A percentile compares a stretch with the other conserved stretches of the same genome.
phyloP scores from a whole-genome alignment of 2,329 filamentous ascomycete species.

The Hypomyces rosellus region DNA sequence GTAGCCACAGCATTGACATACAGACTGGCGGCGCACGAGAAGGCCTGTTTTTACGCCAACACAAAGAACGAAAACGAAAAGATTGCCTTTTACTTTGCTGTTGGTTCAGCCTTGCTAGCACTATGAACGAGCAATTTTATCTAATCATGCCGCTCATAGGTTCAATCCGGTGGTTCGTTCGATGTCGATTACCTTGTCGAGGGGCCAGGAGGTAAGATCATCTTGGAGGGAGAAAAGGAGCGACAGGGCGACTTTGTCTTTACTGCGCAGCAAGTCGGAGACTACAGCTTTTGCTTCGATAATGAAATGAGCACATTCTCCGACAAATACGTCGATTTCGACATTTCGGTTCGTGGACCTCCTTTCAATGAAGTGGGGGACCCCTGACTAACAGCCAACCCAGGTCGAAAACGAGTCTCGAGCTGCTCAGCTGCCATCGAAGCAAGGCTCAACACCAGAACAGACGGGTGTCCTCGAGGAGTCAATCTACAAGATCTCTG shows the following conservation, averaged over 20 bases:
- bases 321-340: conserved; percentile 96
- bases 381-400: conserved; percentile 4
- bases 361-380: not conserved
- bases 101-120: conserved; percentile 39
- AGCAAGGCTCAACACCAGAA: conserved; percentile 81
- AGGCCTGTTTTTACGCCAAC: conserved; percentile 87
- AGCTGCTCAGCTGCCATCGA: conserved; percentile 69
- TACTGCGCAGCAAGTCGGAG: conserved; percentile 77
- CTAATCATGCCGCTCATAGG: conserved; percentile 42
- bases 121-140: not conserved
- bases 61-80: conserved; percentile 76
- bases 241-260: conserved; percentile 98
- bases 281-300: conserved; percentile 97
- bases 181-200: conserved; percentile 90
- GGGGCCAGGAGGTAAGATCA: conserved; percentile 71
- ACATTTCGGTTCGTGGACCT: conserved; percentile 61
- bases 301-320: conserved; percentile 98
- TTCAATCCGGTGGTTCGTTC: conserved; percentile 97
- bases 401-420: conserved; percentile 88
- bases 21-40: conserved; percentile 83
- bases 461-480: conserved; percentile 87
- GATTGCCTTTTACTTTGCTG: conserved; percentile 97
- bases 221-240: conserved; percentile 83
- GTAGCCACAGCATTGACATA: conserved; percentile 92
- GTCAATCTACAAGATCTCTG: conserved; percentile 89